Percentiles rank a stretch among this genome's conserved stretches.
These are phyloP conservation scores for Sporothrix mexicana DNA, from an alignment of 2,329 filamentous ascomycete species.

Conservation along the genomic window DNA sequence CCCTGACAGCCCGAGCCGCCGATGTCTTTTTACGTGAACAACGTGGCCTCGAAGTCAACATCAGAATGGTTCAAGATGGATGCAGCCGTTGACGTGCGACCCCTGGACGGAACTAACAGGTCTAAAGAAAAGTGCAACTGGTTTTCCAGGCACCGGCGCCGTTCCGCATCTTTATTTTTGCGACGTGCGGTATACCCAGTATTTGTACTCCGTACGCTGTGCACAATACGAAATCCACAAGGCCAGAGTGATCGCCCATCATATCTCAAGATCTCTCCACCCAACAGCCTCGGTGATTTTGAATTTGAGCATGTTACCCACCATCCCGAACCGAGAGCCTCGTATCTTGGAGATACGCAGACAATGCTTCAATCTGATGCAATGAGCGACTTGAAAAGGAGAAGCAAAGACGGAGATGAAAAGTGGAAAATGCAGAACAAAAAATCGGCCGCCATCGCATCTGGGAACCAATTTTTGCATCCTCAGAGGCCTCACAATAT, in stretches of 20 bases:
- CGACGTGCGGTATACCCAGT: neutral
- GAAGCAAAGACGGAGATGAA: no score
- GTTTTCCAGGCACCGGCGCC: neutral
- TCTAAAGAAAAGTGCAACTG: neutral
- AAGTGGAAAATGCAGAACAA: no score
- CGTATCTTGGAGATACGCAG: no score
- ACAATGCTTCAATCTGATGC: neutral
- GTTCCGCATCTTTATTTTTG: neutral
- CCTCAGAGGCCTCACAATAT: neutral
- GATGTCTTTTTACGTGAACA: neutral
- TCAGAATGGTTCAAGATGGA: neutral
- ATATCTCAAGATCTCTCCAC: neutral
- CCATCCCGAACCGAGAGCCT: no score
- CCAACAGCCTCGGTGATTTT: neutral
- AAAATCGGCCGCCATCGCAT: neutral
- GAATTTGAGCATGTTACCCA: neutral
- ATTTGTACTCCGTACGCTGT: no score
- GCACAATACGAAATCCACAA: neutral
- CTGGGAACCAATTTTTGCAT: neutral
- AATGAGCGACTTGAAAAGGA: no score
- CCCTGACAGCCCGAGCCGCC: neutral
- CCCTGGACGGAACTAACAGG: neutral
- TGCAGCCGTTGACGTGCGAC: neutral
- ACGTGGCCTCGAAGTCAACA: neutral
- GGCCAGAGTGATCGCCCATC: neutral